phyloP scores from a whole-genome alignment of 352 stramenopile species.

The Globisporangium paddicum region DNA sequence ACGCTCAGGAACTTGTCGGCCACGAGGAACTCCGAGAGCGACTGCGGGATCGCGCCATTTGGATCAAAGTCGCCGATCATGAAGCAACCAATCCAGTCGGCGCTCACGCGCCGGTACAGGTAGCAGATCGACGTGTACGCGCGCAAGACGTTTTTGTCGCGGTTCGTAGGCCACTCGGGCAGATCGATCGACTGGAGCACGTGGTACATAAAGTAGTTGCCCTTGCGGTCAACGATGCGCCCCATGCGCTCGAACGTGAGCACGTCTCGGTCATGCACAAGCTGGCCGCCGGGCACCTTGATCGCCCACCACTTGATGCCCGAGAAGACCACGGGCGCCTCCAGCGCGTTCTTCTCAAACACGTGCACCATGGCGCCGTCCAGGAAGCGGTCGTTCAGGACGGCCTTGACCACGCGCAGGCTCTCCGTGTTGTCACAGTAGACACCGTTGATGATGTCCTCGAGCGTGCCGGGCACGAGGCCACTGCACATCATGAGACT shows the following conservation, averaged over 20 bases:
- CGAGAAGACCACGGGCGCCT: conserved; percentile 47
- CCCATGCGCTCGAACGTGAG: conserved; percentile 58
- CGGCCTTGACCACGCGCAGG: conserved; percentile 36
- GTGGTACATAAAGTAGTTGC: conserved; percentile 57
- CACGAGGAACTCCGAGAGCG: conserved; percentile 36
- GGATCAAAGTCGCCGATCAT: conserved; percentile 44
- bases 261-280: conserved; percentile 54
- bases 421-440: conserved; percentile 54
- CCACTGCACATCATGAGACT: conserved; percentile 52
- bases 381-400: conserved; percentile 44
- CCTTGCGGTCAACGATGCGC: conserved; percentile 47
- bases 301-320: conserved; percentile 64
- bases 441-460: conserved; percentile 46
- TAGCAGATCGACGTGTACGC: conserved; percentile 55
- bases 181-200: conserved; percentile 59
- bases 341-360: conserved; percentile 40
- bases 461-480: conserved; percentile 45
- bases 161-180: conserved; percentile 39
- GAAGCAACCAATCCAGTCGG: conserved; percentile 53
- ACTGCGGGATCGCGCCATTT: conserved; percentile 29
- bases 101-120: conserved; percentile 48
- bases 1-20: conserved; percentile 47
- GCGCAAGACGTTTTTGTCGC: conserved; percentile 25
- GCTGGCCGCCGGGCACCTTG: conserved; percentile 27
- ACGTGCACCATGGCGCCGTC: conserved; percentile 55